Percentiles rank a stretch among this genome's conserved stretches.
phyloP scores from a whole-genome alignment of 768 basidiomycete genomes.

The Mycena filopes region DNA sequence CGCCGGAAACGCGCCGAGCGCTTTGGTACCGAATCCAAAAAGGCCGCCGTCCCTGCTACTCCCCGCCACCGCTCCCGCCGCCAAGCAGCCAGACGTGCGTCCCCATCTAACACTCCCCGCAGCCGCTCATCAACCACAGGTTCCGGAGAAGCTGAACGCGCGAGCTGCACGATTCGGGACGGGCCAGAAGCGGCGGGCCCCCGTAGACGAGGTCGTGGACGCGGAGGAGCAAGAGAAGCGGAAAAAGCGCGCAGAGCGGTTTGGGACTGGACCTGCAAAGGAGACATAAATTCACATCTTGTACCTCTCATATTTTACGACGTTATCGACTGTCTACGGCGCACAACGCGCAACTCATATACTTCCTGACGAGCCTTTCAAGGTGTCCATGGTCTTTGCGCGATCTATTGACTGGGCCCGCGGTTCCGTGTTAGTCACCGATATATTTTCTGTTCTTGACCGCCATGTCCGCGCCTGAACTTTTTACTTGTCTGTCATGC shows the following conservation, averaged over 20 bases:
- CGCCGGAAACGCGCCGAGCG: conserved; percentile 72
- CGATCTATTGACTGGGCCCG: conserved; percentile 33
- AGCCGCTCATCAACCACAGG: conserved; percentile 44
- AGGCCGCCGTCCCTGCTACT: conserved; percentile 24
- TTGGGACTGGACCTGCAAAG: conserved; percentile 48
- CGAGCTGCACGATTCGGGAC: conserved; percentile 69
- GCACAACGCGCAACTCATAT: conserved; percentile 49
- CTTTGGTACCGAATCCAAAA: conserved; percentile 60
- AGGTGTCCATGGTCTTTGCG: conserved; percentile 52
- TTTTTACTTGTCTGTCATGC: conserved; percentile 94
- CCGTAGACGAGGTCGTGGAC: conserved; percentile 60
- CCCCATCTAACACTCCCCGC: not conserved
- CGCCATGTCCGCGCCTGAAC: conserved; percentile 47
- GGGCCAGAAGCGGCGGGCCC: conserved; percentile 47
- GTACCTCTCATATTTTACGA: not conserved
- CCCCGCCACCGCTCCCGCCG: conserved; percentile 20
- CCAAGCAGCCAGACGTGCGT: conserved; percentile 39
- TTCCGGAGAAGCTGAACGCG: conserved; percentile 58
- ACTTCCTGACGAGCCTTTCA: conserved; percentile 54
- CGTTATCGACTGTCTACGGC: conserved; percentile 17
- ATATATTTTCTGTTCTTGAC: not conserved
- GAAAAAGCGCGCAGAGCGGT: conserved; percentile 73
- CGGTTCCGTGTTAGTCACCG: conserved; percentile 3
- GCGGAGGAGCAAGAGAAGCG: conserved; percentile 68
- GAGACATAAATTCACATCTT: conserved; percentile 9